Evolutionary conservation across 2,329 filamentous ascomycete genomes (phyloP).

Genomic region (Pseudogymnoascus sp.): DNA sequence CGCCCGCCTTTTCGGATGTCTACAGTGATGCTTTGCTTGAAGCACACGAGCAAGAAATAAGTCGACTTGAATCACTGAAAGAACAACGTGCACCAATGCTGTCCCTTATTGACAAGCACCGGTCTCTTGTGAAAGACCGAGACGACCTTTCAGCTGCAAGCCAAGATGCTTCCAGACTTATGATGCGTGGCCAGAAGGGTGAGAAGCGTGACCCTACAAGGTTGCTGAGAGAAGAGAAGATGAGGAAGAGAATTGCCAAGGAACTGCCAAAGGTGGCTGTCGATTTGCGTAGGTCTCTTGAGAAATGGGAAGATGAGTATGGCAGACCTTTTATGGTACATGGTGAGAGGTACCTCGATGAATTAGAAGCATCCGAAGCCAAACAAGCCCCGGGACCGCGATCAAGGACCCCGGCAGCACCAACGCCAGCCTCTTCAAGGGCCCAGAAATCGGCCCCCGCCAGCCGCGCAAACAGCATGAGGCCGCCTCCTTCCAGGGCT

Average conservation of each 20-base stretch:
- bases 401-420: conserved; percentile 67
- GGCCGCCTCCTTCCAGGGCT: conserved; percentile 19
- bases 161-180: conserved; percentile 87
- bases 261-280: conserved; percentile 85
- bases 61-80: conserved; percentile 67
- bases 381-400: conserved; percentile 53
- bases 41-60: conserved; percentile 87
- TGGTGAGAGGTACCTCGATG: conserved; percentile 82
- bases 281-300: conserved; percentile 74
- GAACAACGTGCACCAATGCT: conserved; percentile 84
- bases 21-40: conserved; percentile 93
- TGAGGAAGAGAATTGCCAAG: conserved; percentile 94
- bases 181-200: conserved; percentile 85
- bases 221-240: conserved; percentile 91
- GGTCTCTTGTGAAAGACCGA: conserved; percentile 72
- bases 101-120: conserved; percentile 74
- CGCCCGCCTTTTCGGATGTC: conserved; percentile 91
- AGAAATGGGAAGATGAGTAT: conserved; percentile 88
- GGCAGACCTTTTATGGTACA: conserved; percentile 88
- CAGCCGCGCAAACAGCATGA: conserved; percentile 25
- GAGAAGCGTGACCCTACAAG: conserved; percentile 93
- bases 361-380: conserved; percentile 57
- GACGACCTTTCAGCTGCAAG: conserved; percentile 83
- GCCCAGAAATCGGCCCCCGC: conserved; percentile 20
- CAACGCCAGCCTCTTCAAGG: conserved; percentile 39